Conservation (phyloP, 1,139 yeast genomes). For the Yamadazyma kanchanaburiensis region DNA sequence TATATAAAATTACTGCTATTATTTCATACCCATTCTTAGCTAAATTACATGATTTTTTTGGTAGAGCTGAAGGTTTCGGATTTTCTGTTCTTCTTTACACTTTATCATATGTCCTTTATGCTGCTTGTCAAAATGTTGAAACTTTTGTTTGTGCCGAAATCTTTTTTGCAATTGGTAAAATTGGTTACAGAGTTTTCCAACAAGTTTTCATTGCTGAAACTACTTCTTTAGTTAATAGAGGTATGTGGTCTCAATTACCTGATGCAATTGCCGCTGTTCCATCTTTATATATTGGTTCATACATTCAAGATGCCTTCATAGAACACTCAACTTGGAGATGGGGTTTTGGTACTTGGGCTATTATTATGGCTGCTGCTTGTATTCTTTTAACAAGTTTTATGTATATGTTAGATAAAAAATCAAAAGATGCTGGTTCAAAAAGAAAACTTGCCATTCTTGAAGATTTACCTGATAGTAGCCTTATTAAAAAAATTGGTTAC, state of each 20-base stretch:
- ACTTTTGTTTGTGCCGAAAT: conserved; percentile 29
- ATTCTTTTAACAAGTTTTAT: conserved; percentile 23
- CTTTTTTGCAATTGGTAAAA: conserved; percentile 25
- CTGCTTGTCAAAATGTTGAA: conserved; percentile 22
- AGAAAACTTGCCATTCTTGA: conserved; percentile 5
- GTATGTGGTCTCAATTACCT: conserved; percentile 29
- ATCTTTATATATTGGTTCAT: conserved; percentile 24
- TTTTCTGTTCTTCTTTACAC: conserved; percentile 18
- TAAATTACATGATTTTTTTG: conserved; percentile 34
- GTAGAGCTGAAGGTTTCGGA: conserved; percentile 33
- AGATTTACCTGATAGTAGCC: conserved; percentile 4
- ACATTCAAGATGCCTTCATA: conserved; percentile 21
- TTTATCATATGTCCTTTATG: conserved; percentile 23
- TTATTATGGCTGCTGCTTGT: conserved; percentile 26
- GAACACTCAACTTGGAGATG: conserved; percentile 29
- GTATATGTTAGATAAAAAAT: conserved; percentile 22
- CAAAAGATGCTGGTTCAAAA: conserved; percentile 12
- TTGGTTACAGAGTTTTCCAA: conserved; percentile 12
- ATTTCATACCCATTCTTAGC: conserved; percentile 38
- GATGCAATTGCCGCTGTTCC: conserved; percentile 18
- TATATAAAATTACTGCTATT: conserved; percentile 34
- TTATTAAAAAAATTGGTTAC: conserved; percentile 8
- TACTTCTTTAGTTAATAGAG: conserved; percentile 32
- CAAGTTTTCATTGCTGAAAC: conserved; percentile 24
- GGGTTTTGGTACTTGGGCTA: conserved; percentile 39